Evolutionary conservation across 345 rosid genomes (phyloP), one percentile per base, ranked within the genome.

Genomic region (Excoecaria cochinchinensis): DNA sequence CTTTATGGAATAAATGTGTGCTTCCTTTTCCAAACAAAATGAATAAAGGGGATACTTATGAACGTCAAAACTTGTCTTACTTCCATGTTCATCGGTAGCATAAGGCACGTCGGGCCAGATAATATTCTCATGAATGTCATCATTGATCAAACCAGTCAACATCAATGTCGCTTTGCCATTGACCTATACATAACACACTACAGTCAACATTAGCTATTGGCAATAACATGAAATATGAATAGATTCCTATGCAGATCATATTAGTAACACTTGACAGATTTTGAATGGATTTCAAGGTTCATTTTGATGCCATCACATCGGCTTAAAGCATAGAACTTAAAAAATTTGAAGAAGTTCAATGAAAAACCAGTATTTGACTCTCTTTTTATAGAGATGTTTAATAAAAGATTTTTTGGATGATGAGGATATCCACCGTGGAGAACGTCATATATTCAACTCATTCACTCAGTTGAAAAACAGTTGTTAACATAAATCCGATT

Each of bases 41-140:
- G 42, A 46, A 16, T 4, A 24, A 36, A 74, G 25, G 42, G 53
- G 15, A 52, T 24, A 68, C 67, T 19, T 12, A 66, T 3, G 40
- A 77, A 75, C 4, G 67, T 70, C 76, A 70, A 25, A 57, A 60
- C 74, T 69, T 9, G 38, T 82, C 94, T 81, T 83, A 93, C 99
- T 88, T 86, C 99, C 99, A 73, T 86, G 87, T 78, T 91, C 90
- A 81, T 95, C 97, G 48, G 91, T 88, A 58, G 88, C 85, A 72
- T 90, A 95, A 81, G 89, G 92, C 84, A 95, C 79, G 78, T 91
- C 99, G 21, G 98, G 92, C 92, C 91, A 89, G 76, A 93, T 75
- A 80, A 95, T 75, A 73, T 90, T 89, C 79, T 91, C 97, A 74
- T 90, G 91, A 79, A 87, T 76, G 67, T 87, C 96, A 80, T 85